A percentile compares a stretch with the other conserved stretches of the same genome.
phyloP scores from a whole-genome alignment of 2,329 filamentous ascomycete genomes.

The Fusarium sp. region DNA sequence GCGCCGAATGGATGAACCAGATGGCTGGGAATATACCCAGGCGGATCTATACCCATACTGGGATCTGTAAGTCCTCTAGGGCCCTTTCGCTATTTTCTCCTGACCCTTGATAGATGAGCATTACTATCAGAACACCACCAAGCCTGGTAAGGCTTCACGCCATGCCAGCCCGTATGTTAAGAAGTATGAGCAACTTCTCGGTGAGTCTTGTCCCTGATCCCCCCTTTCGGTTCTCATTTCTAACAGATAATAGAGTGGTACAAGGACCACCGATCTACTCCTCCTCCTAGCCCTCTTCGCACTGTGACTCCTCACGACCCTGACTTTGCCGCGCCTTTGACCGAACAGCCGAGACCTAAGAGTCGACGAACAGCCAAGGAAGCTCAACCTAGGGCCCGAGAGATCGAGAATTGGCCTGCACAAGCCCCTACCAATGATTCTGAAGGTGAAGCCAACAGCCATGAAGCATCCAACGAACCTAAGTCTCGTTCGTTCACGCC shows the following conservation, averaged over 20 bases:
- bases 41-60: constrained; percentile 53
- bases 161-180: constrained; percentile 50
- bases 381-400: neutral
- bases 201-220: constrained; percentile 19
- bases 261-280: constrained; percentile 12
- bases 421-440: neutral
- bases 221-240: neutral
- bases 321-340: constrained; percentile 4
- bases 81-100: neutral
- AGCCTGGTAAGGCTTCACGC: constrained; percentile 52
- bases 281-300: constrained; percentile 7
- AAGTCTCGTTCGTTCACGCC: neutral
- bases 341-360: constrained; percentile 5
- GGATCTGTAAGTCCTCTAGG: constrained; percentile 48
- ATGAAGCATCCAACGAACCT: neutral
- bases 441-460: neutral
- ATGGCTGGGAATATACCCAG: constrained; percentile 50
- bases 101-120: constrained; percentile 55
- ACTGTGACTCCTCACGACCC: neutral
- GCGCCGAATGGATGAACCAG: constrained; percentile 53
- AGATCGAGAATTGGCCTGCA: neutral
- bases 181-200: constrained; percentile 46
- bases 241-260: constrained; percentile 33
- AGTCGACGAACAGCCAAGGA: neutral
- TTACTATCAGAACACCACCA: constrained; percentile 57